These are phyloP conservation scores for Kandelia obovata DNA, from an alignment of 345 rosid genomes.

Conservation along the genomic window DNA sequence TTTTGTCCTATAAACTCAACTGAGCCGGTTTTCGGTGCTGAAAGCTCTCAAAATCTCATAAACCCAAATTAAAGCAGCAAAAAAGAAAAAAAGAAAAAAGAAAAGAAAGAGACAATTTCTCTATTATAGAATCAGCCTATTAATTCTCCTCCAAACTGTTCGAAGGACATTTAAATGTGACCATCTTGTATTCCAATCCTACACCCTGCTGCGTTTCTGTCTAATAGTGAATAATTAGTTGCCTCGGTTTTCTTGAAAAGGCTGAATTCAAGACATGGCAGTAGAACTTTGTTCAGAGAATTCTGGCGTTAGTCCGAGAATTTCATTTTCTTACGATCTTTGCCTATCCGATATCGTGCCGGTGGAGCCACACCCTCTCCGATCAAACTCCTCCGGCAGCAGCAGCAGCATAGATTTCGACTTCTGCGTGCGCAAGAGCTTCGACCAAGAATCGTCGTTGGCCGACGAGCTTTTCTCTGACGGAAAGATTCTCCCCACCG, in stretches of 20 bases:
- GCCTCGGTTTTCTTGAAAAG: slow-evolving; percentile 9
- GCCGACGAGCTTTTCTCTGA: slow-evolving; percentile 35
- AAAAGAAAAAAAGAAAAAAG: background rate
- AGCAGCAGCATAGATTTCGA: slow-evolving; percentile 47
- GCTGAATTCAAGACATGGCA: slow-evolving; percentile 42
- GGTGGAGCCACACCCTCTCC: slow-evolving; percentile 42
- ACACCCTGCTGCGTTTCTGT: background rate
- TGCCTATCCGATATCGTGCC: slow-evolving; percentile 49
- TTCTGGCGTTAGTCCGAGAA: slow-evolving; percentile 63
- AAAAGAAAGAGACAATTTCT: too few species aligned
- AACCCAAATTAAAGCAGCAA: background rate
- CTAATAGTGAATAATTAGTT: background rate
- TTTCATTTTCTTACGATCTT: slow-evolving; percentile 74
- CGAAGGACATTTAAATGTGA: too few species aligned
- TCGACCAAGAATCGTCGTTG: slow-evolving; percentile 27
- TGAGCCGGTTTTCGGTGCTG: slow-evolving; percentile 16
- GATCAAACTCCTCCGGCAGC: slow-evolving; percentile 44
- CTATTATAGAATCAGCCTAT: too few species aligned
- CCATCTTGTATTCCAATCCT: too few species aligned
- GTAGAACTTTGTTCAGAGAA: slow-evolving; percentile 59
- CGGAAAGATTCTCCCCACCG: slow-evolving; percentile 27
- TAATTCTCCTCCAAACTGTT: too few species aligned
- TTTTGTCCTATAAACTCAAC: slow-evolving; percentile 19
- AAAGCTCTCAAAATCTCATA: background rate
- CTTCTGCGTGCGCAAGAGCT: slow-evolving; percentile 25